Evolutionary conservation across 345 rosid species (phyloP).

Genomic region (Salix koriyanagi): DNA sequence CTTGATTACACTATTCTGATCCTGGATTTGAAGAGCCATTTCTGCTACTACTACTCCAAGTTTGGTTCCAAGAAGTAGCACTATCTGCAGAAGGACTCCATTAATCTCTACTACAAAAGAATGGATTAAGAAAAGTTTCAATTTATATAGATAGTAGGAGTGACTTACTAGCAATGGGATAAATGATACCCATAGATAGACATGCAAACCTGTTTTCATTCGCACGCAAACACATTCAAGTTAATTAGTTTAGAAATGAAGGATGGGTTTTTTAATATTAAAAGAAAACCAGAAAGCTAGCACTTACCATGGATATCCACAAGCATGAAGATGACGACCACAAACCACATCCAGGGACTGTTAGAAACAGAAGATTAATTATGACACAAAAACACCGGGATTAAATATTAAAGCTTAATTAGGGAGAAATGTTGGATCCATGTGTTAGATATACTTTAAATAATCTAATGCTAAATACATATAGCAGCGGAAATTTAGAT

Average conservation of each 20-base stretch:
- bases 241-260: neutral
- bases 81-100: conserved; percentile 25
- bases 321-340: conserved; percentile 32
- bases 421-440: too few species aligned
- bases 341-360: conserved; percentile 34
- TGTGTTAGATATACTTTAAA: too few species aligned
- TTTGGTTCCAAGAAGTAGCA: conserved; percentile 52
- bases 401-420: too few species aligned
- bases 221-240: neutral
- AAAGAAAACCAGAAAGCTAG: neutral
- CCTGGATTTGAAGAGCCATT: conserved; percentile 46
- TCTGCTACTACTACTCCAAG: conserved; percentile 47
- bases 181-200: conserved; percentile 22
- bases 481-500: too few species aligned
- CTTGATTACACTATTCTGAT: conserved; percentile 30
- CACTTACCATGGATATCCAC: conserved; percentile 28
- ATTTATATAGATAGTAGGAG: neutral
- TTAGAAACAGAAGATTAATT: neutral
- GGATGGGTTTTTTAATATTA: neutral
- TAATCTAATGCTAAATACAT: too few species aligned
- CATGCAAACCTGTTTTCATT: conserved; percentile 23
- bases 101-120: too few species aligned
- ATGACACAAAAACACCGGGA: too few species aligned
- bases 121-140: neutral
- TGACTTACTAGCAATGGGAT: conserved; percentile 15